phyloP scores from a whole-genome alignment of 1,284 basidiomycete genomes.

The Fomitopsis pinicola region DNA sequence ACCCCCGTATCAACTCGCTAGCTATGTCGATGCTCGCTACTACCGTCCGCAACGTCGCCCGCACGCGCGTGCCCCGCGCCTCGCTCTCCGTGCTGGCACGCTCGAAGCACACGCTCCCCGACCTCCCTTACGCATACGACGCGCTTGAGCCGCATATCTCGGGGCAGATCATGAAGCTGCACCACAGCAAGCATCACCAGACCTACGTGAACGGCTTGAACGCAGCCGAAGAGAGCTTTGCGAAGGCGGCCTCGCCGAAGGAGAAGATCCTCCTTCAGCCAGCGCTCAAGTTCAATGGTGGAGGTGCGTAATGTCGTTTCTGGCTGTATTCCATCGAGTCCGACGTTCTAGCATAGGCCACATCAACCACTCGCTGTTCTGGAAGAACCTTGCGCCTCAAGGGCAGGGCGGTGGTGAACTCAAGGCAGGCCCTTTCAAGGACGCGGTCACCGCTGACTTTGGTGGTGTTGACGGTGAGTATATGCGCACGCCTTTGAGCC shows the following conservation, averaged over 20 bases:
- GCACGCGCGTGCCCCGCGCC: constrained; percentile 11
- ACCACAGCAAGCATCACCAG: constrained; percentile 88
- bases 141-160: constrained; percentile 86
- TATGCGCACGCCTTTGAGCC: background rate
- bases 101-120: constrained; percentile 60
- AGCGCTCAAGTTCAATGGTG: constrained; percentile 70
- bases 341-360: constrained; percentile 47
- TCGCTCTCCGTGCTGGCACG: constrained; percentile 17
- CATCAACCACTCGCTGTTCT: constrained; percentile 92
- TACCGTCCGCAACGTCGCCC: constrained; percentile 15
- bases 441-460: constrained; percentile 62
- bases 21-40: constrained; percentile 19
- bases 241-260: constrained; percentile 60
- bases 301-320: constrained; percentile 34
- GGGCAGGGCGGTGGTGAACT: constrained; percentile 58
- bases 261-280: constrained; percentile 77
- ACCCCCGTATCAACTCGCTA: background rate
- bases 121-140: constrained; percentile 86
- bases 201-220: constrained; percentile 75
- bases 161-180: constrained; percentile 77
- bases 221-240: constrained; percentile 70
- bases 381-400: constrained; percentile 77
- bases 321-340: background rate
- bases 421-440: constrained; percentile 60
- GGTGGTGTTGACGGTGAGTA: constrained; percentile 59